Evolutionary conservation across 2,329 filamentous ascomycete species (phyloP).

Genomic region (Pseudocercospora cruenta): DNA sequence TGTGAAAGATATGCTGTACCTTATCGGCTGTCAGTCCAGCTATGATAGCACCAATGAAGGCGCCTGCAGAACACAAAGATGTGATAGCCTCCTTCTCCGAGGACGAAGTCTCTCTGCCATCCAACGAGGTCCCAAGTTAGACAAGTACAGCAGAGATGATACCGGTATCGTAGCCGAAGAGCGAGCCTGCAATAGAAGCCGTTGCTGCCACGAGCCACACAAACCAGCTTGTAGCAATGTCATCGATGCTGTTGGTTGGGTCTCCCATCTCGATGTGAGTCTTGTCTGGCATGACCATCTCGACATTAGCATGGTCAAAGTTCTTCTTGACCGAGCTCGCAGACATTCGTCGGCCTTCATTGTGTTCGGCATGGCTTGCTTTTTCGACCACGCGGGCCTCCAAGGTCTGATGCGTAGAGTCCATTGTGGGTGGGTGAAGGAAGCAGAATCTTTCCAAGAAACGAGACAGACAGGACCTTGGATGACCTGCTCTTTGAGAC

Average conservation of each 20-base stretch:
- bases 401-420: slow-evolving; percentile 15
- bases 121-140: slow-evolving; percentile 40
- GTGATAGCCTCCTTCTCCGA: slow-evolving; percentile 45
- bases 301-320: slow-evolving; percentile 22
- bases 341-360: slow-evolving; percentile 16
- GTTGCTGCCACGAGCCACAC: slow-evolving; percentile 33
- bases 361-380: slow-evolving; percentile 16
- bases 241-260: slow-evolving; percentile 26
- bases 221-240: slow-evolving; percentile 27
- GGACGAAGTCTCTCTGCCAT: slow-evolving; percentile 36
- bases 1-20: slow-evolving; percentile 28
- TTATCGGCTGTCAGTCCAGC: slow-evolving; percentile 43
- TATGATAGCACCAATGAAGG: slow-evolving; percentile 43
- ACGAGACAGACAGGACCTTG: neutral
- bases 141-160: slow-evolving; percentile 46
- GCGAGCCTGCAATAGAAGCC: slow-evolving; percentile 29
- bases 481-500: neutral
- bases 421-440: neutral
- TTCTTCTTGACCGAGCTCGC: slow-evolving; percentile 22
- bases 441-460: too few relatives aligned
- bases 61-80: slow-evolving; percentile 44
- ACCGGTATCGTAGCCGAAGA: slow-evolving; percentile 43
- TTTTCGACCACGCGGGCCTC: slow-evolving; percentile 18
- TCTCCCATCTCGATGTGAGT: slow-evolving; percentile 27
- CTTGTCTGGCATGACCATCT: slow-evolving; percentile 23